Conservation (phyloP, 2,329 filamentous ascomycete genomes). For the Alternaria arbusti region DNA sequence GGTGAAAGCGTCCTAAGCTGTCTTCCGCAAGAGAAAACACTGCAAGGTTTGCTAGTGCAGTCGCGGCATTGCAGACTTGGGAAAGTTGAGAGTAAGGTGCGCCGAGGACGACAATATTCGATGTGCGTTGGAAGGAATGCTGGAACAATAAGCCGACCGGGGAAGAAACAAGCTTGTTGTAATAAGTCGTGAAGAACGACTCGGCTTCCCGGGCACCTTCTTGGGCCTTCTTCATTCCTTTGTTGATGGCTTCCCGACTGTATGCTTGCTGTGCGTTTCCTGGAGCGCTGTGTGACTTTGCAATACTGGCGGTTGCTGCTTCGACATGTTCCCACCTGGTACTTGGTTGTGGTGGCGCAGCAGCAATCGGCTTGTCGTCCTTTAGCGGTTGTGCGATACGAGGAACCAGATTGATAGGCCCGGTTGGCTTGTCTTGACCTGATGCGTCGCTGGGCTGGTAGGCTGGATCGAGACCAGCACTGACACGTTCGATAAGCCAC, state of each 20-base stretch:
- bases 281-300: conserved; percentile 49
- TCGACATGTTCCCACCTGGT: conserved; percentile 36
- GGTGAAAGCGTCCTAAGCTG: conserved; percentile 82
- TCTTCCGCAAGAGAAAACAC: conserved; percentile 81
- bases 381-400: conserved; percentile 58
- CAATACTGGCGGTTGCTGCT: conserved; percentile 49
- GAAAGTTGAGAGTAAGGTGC: conserved; percentile 69
- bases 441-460: conserved; percentile 23
- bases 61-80: conserved; percentile 61
- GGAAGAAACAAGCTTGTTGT: conserved; percentile 45
- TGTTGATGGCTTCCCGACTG: conserved; percentile 43
- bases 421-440: conserved; percentile 22
- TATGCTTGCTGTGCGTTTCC: conserved; percentile 44
- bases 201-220: conserved; percentile 36
- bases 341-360: conserved; percentile 49
- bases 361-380: conserved; percentile 55
- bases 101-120: conserved; percentile 74
- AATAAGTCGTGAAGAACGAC: conserved; percentile 33
- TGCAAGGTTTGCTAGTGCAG: conserved; percentile 71
- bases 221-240: conserved; percentile 41
- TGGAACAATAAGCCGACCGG: conserved; percentile 72
- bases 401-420: conserved; percentile 55
- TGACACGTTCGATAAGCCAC: conserved; percentile 70
- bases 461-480: conserved; percentile 51
- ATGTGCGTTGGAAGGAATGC: conserved; percentile 69